Evolutionary conservation across 1,139 yeast species (phyloP), one percentile per base, ranked within the genome.

Genomic region (Kurtzmaniella quercitrusa): DNA sequence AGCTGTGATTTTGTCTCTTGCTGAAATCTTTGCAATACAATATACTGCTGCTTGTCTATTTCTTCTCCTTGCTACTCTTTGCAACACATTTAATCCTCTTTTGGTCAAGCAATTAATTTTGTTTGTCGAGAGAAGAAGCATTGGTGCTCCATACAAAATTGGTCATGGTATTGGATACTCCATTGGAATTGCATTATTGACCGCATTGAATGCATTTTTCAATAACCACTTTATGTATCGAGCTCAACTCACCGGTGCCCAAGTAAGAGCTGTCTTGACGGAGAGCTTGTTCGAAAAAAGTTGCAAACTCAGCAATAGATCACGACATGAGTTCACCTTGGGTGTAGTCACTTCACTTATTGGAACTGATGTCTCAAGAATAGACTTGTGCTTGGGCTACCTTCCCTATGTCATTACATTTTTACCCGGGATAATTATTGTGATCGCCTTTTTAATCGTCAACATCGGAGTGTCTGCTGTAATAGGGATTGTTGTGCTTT

Each of bases 311-410:
- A 61, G 54, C 48, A 63, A 64, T 3, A 53, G 53, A 43, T 51
- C 64, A 16, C 57, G 57, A 40, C 66, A 61, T 51, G 55, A 60
- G 45, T 68, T 50, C 44, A 57, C 71, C 2, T 41, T 55, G 1
- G 66, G 69, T 27, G 65, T 62, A 44, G 62, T 68, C 46, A 68
- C 73, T 16, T 65, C 82, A 16, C 63, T 87, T 57, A 75, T 88
- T 63, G 84, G 93, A 12, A 82, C 94, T 1, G 96, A 88, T 58
- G 71, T 89, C 45, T 79, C 91, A 23, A 77, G 95, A 56, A 75
- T 89, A 36, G 95, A 88, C 57, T 77, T 86, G 56, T 93, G 94
- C 4, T 60, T 81, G 29, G 79, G 82, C 8, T 85, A 84, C 63
- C 84, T 82, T 52, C 88, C 90, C 2, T 78, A 81, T 56, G 63